Percentiles rank a stretch among this genome's conserved stretches.
Evolutionary conservation across 176 grass and related monocot genomes (phyloP).

Genomic region (Hsuehochloa calcarea): DNA sequence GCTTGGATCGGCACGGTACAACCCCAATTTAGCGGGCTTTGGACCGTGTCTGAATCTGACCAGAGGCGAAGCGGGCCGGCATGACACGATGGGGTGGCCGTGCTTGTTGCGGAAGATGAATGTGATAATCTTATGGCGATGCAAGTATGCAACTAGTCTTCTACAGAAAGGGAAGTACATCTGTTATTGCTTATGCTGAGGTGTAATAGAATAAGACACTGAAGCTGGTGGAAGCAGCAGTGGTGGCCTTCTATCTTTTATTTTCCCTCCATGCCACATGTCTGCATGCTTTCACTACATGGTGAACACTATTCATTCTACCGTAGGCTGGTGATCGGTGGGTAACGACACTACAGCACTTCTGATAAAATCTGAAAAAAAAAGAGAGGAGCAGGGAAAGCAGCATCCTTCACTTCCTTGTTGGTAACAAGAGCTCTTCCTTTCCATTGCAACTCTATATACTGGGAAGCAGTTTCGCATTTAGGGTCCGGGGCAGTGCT

Average conservation of each 20-base stretch:
- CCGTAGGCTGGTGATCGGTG: constrained; percentile 14
- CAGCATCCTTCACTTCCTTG: not conserved
- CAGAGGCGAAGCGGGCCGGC: no score
- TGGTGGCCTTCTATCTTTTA: constrained; percentile 28
- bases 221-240: constrained; percentile 19
- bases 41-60: no score
- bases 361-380: constrained; percentile 14
- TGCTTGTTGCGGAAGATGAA: constrained; percentile 13
- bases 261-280: constrained; percentile 35
- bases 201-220: not conserved
- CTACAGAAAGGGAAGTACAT: not conserved
- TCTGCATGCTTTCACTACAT: constrained; percentile 22
- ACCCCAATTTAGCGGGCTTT: no score
- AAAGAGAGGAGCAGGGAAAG: not conserved
- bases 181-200: constrained; percentile 17
- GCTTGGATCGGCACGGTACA: no score
- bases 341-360: not conserved
- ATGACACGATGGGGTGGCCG: no score
- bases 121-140: not conserved
- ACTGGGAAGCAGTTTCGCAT: not conserved
- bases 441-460: not conserved
- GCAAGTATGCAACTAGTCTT: not conserved
- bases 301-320: constrained; percentile 40
- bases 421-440: constrained; percentile 37
- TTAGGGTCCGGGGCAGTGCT: not conserved